A percentile compares a stretch with the other conserved stretches of the same genome.
These are phyloP conservation scores for Croton laevigatus DNA, from an alignment of 441 rosid genomes.

Conservation along the genomic window DNA sequence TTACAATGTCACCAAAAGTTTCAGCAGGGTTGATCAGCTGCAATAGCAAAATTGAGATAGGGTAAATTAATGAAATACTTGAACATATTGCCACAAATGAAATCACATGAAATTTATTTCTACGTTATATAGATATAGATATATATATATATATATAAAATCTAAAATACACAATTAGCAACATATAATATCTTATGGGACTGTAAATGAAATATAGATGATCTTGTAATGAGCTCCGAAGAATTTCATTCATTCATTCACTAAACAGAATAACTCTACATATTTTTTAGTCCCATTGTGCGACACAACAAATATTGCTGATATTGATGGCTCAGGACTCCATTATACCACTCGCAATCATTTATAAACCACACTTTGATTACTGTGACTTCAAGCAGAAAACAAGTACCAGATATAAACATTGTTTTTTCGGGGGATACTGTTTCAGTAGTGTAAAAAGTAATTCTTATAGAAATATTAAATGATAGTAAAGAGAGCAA, in stretches of 20 bases:
- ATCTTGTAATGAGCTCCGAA: neutral
- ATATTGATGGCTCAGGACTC: neutral
- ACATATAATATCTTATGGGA: neutral
- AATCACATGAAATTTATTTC: neutral
- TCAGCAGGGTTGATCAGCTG: slow-evolving; percentile 98
- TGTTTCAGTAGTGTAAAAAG: too few relatives aligned
- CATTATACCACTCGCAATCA: neutral
- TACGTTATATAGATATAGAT: neutral
- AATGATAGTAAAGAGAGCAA: neutral
- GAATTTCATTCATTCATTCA: neutral
- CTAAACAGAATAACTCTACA: neutral
- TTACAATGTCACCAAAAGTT: slow-evolving; percentile 96
- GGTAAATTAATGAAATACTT: neutral
- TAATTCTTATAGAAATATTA: neutral
- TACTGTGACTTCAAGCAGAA: neutral
- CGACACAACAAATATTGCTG: too few relatives aligned
- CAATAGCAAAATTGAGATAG: slow-evolving; percentile 20
- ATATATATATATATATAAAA: neutral
- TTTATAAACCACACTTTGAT: neutral
- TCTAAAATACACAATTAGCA: neutral
- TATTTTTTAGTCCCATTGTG: neutral
- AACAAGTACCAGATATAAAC: neutral
- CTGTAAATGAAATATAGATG: neutral
- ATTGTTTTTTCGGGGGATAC: too few relatives aligned
- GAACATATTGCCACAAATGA: neutral